A percentile compares a stretch with the other conserved stretches of the same genome.
These are phyloP conservation scores for Bremia lactucae DNA, from an alignment of 352 stramenopile species.

Conservation along the genomic window DNA sequence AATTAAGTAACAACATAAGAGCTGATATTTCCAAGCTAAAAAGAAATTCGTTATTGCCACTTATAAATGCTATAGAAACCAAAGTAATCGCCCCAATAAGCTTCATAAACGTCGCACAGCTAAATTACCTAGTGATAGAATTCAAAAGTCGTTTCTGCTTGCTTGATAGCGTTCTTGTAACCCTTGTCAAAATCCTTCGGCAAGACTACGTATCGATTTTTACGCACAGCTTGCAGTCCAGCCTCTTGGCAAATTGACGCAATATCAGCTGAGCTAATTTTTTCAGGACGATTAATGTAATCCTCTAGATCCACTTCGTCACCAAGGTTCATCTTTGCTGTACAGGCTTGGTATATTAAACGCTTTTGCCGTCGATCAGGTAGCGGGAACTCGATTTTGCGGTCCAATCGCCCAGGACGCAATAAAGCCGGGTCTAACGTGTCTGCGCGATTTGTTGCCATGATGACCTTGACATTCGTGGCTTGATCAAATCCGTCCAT, in stretches of 20 bases:
- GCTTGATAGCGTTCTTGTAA: constrained; percentile 99
- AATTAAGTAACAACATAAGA: no score
- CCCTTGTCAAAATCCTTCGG: constrained; percentile 99
- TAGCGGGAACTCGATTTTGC: constrained; percentile 99
- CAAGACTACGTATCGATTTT: constrained; percentile 99
- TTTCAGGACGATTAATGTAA: constrained; percentile 99
- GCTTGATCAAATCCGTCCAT: constrained; percentile 99
- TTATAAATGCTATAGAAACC: background rate
- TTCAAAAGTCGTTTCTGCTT: constrained; percentile 96
- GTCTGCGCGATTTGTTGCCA: constrained; percentile 99
- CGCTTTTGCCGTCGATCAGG: constrained; percentile 98
- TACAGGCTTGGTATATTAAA: constrained; percentile 99
- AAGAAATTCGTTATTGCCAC: background rate
- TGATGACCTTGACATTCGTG: constrained; percentile 99
- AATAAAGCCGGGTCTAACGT: constrained; percentile 98
- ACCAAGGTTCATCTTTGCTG: constrained; percentile 98
- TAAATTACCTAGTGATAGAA: constrained; percentile 93
- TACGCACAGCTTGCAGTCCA: constrained; percentile 96
- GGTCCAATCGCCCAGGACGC: constrained; percentile 94
- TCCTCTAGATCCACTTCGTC: constrained; percentile 99
- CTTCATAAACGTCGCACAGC: background rate
- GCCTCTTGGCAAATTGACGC: constrained; percentile 98
- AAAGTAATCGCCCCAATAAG: background rate
- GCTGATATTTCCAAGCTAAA: constrained; percentile 6
- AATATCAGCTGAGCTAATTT: constrained; percentile 98